Base-by-base conservation (phyloP, 345 rosid genomes). In the Pistacia vera region DNA sequence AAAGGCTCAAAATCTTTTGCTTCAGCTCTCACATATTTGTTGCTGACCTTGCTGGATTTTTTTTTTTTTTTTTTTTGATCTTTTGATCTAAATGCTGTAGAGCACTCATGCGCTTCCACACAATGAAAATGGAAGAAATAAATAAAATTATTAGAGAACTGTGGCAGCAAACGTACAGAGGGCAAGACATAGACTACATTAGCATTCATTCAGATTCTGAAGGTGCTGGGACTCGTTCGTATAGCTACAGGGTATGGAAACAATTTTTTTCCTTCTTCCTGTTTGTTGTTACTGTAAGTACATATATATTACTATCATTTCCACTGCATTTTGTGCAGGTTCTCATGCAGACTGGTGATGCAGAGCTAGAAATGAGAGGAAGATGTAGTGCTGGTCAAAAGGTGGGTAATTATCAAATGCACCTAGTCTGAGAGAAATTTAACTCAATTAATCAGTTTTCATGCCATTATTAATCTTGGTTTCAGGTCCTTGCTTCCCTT, bases 91-190 rank as follows among this genome's bases (percentile, higher is more conserved):
- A 46, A n/a, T 73, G 54, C 63, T 6, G 68, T 69, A 93, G 99
- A 87, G 99, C 99, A 75, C 90, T 93, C 18, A 96, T 96, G 99
- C 97, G 99, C 61, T 96, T 96, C 84, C 99, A 93, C 89, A 68
- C 94, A 6, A 89, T 96, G 93, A 96, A 96, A 86, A 96, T 96
- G 98, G 99, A 96, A 88, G 99, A 92, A 87, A 96, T 96, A 69
- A 93, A 96, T 85, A 96, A 96, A 91, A 96, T 93, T 73, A 93
- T 96, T 25, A 85, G 99, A 85, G 99, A 96, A 73, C 59, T 96
- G 79, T 96, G 99, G 99, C 99, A 96, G 86, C 98, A 96, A 86
- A 96, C 99, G 64, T 96, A 93, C 81, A 89, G 98, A 82, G 99
- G 98, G 73, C 99, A 96, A 82, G 99, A 96, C 80, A 92, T 96